These are phyloP conservation scores for Leccinum incarnatum DNA, from an alignment of 768 basidiomycete genomes.

Conservation along the genomic window DNA sequence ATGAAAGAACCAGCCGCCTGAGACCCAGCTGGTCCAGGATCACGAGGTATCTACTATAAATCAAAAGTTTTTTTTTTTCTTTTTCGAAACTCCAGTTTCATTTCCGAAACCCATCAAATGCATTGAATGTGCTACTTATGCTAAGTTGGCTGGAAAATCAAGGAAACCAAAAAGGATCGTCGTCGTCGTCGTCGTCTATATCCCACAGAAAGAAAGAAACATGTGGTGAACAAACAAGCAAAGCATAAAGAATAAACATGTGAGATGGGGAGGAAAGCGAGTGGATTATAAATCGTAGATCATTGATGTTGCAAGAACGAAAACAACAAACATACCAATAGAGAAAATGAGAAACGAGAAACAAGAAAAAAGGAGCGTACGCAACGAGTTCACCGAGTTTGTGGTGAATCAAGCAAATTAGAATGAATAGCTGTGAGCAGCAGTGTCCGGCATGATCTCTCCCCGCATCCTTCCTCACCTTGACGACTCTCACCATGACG, in stretches of 20 bases:
- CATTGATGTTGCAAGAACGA: neutral
- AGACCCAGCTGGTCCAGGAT: too few relatives aligned
- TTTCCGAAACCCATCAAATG: neutral
- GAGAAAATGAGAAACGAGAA: constrained; percentile 1
- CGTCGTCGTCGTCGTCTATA: constrained; percentile 1
- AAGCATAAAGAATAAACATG: neutral
- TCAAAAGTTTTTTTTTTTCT: neutral
- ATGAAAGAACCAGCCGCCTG: too few relatives aligned
- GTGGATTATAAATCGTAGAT: neutral
- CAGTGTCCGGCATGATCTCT: neutral
- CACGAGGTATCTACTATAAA: too few relatives aligned
- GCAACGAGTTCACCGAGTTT: constrained; percentile 12
- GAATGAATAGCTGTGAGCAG: neutral
- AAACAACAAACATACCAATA: neutral
- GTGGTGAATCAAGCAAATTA: neutral
- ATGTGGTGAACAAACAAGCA: neutral
- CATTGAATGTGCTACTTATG: neutral
- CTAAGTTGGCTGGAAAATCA: neutral
- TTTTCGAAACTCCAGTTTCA: neutral
- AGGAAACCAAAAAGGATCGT: constrained; percentile 5
- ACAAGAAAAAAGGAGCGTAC: constrained; percentile 19
- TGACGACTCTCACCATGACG: constrained; percentile 2
- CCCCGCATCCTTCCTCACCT: neutral
- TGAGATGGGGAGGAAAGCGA: neutral
- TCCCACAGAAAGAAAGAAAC: constrained; percentile 6